A percentile compares a stretch with the other conserved stretches of the same genome.
Evolutionary conservation across 2,329 filamentous ascomycete genomes (phyloP).

Genomic region (Aspergillus pseudoterreus): DNA sequence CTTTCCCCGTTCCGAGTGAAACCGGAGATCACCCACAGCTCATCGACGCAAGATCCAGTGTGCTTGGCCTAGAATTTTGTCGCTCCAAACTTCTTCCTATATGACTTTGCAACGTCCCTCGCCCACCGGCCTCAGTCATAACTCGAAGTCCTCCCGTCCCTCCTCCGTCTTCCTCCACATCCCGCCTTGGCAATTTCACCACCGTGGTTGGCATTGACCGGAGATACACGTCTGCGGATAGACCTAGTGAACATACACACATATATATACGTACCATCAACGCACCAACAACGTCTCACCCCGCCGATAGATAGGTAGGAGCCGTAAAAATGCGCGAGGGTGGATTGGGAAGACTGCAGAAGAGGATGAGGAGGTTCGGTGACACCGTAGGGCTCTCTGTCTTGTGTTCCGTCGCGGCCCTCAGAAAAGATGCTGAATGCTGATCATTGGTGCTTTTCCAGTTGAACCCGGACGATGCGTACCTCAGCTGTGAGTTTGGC

Average conservation of each 20-base stretch:
- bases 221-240: not conserved
- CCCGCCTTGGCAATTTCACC: not conserved
- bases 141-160: not conserved
- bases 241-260: not conserved
- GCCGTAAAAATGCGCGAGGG: conserved; percentile 22
- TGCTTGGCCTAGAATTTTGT: not conserved
- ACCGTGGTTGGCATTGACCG: not conserved
- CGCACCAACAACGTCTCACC: not conserved
- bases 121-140: not conserved
- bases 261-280: not conserved
- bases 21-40: not conserved
- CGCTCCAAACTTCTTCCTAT: not conserved
- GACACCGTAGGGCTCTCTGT: conserved; percentile 30
- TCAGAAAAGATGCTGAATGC: not conserved
- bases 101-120: not conserved
- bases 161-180: not conserved
- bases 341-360: conserved; percentile 30
- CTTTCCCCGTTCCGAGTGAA: not conserved
- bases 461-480: conserved; percentile 63
- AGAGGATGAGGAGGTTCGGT: conserved; percentile 34
- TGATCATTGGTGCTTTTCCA: conserved; percentile 16
- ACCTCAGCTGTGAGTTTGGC: conserved; percentile 62
- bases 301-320: not conserved
- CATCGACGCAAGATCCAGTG: conserved; percentile 1
- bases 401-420: not conserved